Percentiles rank a stretch among this genome's conserved stretches.
Evolutionary conservation across 345 rosid genomes (phyloP).

Genomic region (Xanthoceras sorbifolium): DNA sequence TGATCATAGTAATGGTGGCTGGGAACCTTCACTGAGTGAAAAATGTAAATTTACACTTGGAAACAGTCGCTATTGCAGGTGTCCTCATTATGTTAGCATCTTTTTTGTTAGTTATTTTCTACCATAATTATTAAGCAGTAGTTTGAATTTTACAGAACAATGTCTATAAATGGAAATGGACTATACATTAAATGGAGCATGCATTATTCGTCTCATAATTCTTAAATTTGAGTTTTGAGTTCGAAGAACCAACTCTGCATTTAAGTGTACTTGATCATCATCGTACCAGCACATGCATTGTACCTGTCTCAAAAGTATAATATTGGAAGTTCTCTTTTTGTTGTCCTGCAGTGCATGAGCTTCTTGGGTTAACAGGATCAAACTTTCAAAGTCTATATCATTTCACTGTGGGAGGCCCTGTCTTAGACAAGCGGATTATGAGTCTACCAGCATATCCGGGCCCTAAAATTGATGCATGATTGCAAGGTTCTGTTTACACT

Average conservation of each 20-base stretch:
- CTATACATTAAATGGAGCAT: neutral
- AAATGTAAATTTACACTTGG: neutral
- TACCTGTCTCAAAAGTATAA: neutral
- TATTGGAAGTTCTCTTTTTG: neutral
- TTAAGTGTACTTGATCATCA: neutral
- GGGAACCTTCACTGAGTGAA: neutral
- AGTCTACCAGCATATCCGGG: conserved; percentile 93
- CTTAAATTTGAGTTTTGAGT: neutral
- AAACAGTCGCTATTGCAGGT: neutral
- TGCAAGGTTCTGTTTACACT: conserved; percentile 10
- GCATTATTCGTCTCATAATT: neutral
- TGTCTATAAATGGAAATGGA: too few relatives aligned
- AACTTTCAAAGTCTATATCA: conserved; percentile 82
- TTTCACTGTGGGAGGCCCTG: conserved; percentile 84
- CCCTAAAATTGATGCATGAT: conserved; percentile 55
- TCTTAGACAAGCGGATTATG: conserved; percentile 82
- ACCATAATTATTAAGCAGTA: neutral
- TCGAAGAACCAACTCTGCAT: neutral
- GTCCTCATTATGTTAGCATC: neutral
- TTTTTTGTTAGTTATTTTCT: neutral
- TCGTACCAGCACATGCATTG: neutral
- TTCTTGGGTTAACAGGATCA: conserved; percentile 65
- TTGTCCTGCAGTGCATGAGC: conserved; percentile 72
- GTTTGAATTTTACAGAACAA: neutral
- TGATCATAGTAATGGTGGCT: neutral